Conservation (phyloP, 208 protist species). For the Wallacemonas sp. region DNA sequence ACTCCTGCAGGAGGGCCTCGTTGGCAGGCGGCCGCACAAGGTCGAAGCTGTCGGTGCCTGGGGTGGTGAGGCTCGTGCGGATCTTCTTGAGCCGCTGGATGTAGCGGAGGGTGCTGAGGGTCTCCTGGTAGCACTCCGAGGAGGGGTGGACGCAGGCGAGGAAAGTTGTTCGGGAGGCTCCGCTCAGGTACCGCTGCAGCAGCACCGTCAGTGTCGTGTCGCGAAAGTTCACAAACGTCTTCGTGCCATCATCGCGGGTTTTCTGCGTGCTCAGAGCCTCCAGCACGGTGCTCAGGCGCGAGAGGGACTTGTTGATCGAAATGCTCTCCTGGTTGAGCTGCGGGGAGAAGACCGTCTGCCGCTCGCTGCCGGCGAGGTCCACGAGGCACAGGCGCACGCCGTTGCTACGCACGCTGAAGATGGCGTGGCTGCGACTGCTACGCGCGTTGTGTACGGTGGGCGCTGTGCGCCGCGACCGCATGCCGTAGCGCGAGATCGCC, state of each 20-base stretch:
- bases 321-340: conserved; percentile 90
- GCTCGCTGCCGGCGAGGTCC: conserved; percentile 87
- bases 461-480: conserved; percentile 77
- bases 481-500: conserved; percentile 66
- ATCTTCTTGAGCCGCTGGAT: conserved; percentile 83
- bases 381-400: conserved; percentile 85
- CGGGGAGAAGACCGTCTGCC: conserved; percentile 80
- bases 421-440: conserved; percentile 92
- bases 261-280: conserved; percentile 74
- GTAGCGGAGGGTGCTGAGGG: conserved; percentile 88
- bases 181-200: conserved; percentile 85
- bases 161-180: conserved; percentile 83
- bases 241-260: conserved; percentile 37
- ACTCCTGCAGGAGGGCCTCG: conserved; percentile 61
- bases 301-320: conserved; percentile 90
- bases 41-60: conserved; percentile 39
- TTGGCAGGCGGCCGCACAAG: conserved; percentile 33
- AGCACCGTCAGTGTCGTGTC: conserved; percentile 88
- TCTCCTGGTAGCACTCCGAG: conserved; percentile 61
- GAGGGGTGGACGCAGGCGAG: conserved; percentile 87
- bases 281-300: conserved; percentile 86
- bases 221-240: conserved; percentile 83
- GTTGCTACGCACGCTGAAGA: conserved; percentile 83
- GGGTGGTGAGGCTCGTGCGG: conserved; percentile 40
- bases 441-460: conserved; percentile 89